Conservation (phyloP, 2,329 filamentous ascomycete genomes). For the Aureobasidium zeae region DNA sequence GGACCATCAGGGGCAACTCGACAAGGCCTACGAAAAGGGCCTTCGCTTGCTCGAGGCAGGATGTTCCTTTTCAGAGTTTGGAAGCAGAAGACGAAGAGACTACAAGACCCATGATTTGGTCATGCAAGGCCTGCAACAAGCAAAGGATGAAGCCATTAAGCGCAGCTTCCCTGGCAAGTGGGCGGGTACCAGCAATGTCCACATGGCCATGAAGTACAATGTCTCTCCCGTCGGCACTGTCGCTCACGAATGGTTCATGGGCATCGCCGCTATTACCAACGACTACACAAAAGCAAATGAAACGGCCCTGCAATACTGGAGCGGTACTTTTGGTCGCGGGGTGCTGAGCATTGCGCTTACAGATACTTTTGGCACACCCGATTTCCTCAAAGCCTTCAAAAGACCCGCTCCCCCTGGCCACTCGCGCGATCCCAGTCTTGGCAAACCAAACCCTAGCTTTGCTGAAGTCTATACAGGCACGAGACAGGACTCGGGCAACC, state of each 20-base stretch:
- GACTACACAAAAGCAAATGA: conserved; percentile 82
- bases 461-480: conserved; percentile 76
- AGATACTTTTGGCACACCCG: conserved; percentile 88
- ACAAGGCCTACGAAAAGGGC: conserved; percentile 76
- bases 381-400: conserved; percentile 78
- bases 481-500: conserved; percentile 84
- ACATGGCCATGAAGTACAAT: conserved; percentile 87
- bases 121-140: conserved; percentile 72
- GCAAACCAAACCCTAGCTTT: conserved; percentile 46
- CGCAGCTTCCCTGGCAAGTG: conserved; percentile 62
- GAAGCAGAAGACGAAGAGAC: conserved; percentile 76
- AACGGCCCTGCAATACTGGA: conserved; percentile 76
- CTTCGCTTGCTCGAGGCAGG: conserved; percentile 66
- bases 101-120: conserved; percentile 93
- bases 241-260: conserved; percentile 99
- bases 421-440: conserved; percentile 15
- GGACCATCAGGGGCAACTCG: conserved; percentile 77
- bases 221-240: conserved; percentile 79
- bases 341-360: conserved; percentile 80
- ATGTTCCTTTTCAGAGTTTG: conserved; percentile 89
- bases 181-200: conserved; percentile 89
- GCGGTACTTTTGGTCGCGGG: conserved; percentile 78
- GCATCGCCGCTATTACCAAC: conserved; percentile 79
- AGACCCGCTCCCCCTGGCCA: conserved; percentile 45
- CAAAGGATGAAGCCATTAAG: conserved; percentile 51